Evolutionary conservation across 2,329 filamentous ascomycete species (phyloP), one percentile per base, ranked within the genome.

Genomic region (Aspergillus sp.): DNA sequence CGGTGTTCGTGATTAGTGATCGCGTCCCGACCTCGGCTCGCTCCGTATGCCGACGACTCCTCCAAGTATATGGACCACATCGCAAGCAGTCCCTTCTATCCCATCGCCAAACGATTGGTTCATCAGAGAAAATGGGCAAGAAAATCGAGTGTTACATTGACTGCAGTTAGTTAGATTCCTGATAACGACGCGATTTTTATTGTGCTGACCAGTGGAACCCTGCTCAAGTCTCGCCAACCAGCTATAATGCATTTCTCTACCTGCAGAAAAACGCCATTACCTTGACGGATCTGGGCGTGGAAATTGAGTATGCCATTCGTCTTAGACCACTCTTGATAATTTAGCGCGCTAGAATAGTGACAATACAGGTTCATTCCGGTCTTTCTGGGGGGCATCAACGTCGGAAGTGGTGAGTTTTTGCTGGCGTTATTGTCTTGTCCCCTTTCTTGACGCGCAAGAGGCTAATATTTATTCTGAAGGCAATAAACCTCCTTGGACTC

Each of bases 401-500:
- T 73, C 33, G 74, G 71, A 19, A 76, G 76, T 40, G 79, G 79
- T 81, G 66, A 47, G 63, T 51, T 9, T 30, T n/a, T 41, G 29
- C 27, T 12, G 42, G 43, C 26, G 5, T 3, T 42, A 30, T n/a
- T 19, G 19, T 29, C 29, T 42, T 30, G 27, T 27, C n/a, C 3
- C n/a, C 10, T 28, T 6, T 7, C 27, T 27, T 4, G 3, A 26
- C 39, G 8, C 27, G 6, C 27, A 26, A 10, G 19, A 41, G 7
- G n/a, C 6, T 28, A 39, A 7, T n/a, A 39, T 39, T 12, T 7
- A 28, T 10, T 27, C 39, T 2, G 9, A 53, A 80, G 83, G 84
- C 43, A 91, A 93, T 64, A 80, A 80, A 53, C 86, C 86, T 0
- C 86, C 87, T 1, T 89, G 85, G 83, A 73, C 73, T 0, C 71